Conservation (phyloP, 2,329 filamentous ascomycete species). For the Sarocladiaceae sp. region DNA sequence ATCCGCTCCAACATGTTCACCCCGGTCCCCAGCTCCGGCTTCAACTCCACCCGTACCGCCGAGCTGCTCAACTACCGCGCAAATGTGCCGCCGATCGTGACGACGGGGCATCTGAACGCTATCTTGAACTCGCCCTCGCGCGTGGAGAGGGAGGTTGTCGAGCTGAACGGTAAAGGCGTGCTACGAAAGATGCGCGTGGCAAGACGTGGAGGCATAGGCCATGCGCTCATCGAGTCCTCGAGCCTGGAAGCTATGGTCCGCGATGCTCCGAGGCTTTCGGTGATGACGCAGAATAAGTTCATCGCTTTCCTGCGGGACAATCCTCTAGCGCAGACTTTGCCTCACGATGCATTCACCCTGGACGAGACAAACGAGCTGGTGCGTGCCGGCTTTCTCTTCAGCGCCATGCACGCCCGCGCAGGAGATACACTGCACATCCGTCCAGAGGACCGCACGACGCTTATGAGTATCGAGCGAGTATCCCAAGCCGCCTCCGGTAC, state of each 20-base stretch:
- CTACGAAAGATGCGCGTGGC: constrained; percentile 59
- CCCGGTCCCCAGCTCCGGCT: constrained; percentile 54
- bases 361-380: constrained; percentile 53
- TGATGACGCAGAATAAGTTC: constrained; percentile 44
- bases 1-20: constrained; percentile 58
- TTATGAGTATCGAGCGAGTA: constrained; percentile 56
- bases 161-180: constrained; percentile 49
- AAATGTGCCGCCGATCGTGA: constrained; percentile 57
- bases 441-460: constrained; percentile 47
- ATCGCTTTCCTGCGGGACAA: constrained; percentile 42
- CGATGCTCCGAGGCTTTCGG: constrained; percentile 27
- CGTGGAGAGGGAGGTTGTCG: constrained; percentile 61
- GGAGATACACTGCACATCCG: constrained; percentile 36
- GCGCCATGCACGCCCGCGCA: constrained; percentile 22
- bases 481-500: constrained; percentile 62
- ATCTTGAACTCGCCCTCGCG: constrained; percentile 55
- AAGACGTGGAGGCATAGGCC: constrained; percentile 52
- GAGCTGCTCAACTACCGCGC: constrained; percentile 57
- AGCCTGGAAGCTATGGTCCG: constrained; percentile 48
- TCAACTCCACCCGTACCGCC: constrained; percentile 57
- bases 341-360: constrained; percentile 28
- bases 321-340: constrained; percentile 32
- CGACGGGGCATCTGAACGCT: constrained; percentile 59
- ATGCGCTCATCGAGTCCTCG: constrained; percentile 54
- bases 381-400: constrained; percentile 61